Evolutionary conservation across 495 filamentous ascomycete species (phyloP), one percentile per base, ranked within the genome.

Genomic region (Astrothelium macrocarpum): DNA sequence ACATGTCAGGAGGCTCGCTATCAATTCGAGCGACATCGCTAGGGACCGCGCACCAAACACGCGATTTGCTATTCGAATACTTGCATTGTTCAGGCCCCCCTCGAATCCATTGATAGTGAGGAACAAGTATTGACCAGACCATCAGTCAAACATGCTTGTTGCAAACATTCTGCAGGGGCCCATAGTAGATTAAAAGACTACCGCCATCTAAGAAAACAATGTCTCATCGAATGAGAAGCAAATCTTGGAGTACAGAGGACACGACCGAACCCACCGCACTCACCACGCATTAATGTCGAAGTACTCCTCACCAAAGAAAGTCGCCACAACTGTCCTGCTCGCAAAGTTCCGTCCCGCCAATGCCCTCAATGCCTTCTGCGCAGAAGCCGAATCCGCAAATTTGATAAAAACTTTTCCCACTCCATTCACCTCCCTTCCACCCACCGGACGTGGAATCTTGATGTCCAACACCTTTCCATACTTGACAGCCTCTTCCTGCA

Each of bases 361-460:
- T 45, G 90, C 85, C 67, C 86, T 83, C 58, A 97, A 79, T 12
- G 94, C 94, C 69, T 86, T 89, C 59, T 86, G 85, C n/a, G 95
- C 90, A 1, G 85, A 83, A 63, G 91, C 89, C 7, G 83, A 77
- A 1, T 78, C 83, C 58, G 93, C 91, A 70, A 87, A 98, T 76
- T 96, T 97, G 80, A 98, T 84, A 71, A 84, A 98, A 66, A 98
- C 97, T 82, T 97, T 97, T 70, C 93, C 93, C 12, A 96, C 90
- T n/a, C 93, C 93, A 31, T 89, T 82, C 3, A 87, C 87, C 70
- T 90, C 88, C 70, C 87, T 81, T 68, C 88, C 90, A 46, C 88
- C 89, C 43, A 81, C 84, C 18, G 95, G 94, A 64, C 94, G 82
- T 2, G 94, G 94, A 65, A 98, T 86, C 76, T 97, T 97, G 75